These are phyloP conservation scores for Lodderomyces orthopsilosis DNA, from an alignment of 1,139 yeast species.

Conservation along the genomic window DNA sequence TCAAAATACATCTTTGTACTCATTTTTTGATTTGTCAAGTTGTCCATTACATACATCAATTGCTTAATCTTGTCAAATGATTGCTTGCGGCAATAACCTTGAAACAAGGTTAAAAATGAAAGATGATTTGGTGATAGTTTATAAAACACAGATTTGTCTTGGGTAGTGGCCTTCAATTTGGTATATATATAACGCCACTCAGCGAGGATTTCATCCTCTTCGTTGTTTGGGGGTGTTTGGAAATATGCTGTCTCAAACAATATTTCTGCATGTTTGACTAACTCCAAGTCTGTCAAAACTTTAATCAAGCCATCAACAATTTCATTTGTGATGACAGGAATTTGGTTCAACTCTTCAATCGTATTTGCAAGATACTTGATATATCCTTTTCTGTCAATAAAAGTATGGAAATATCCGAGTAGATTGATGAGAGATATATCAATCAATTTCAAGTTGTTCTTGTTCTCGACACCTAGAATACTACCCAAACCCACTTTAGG, in stretches of 20 bases:
- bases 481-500: conserved; percentile 9
- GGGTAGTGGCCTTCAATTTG: conserved; percentile 26
- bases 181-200: conserved; percentile 20
- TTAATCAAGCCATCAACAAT: conserved; percentile 12
- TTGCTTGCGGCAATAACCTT: conserved; percentile 12
- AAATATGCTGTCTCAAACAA: conserved; percentile 11
- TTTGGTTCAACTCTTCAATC: conserved; percentile 7
- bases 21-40: conserved; percentile 21
- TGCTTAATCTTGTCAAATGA: conserved; percentile 15
- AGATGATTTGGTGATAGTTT: conserved; percentile 24
- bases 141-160: conserved; percentile 11
- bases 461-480: conserved; percentile 4
- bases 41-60: conserved; percentile 19
- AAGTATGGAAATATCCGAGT: conserved; percentile 14
- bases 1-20: conserved; percentile 23
- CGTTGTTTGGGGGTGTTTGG: conserved; percentile 15
- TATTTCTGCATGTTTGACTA: conserved; percentile 12
- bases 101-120: conserved; percentile 26
- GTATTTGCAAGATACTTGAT: conserved; percentile 8
- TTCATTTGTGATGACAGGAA: conserved; percentile 5
- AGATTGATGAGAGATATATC: conserved; percentile 15
- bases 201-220: conserved; percentile 17
- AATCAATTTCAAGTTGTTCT: conserved; percentile 6
- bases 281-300: conserved; percentile 9
- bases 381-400: conserved; percentile 10